Evolutionary conservation across 2,329 filamentous ascomycete species (phyloP).

Genomic region (Aureobasidium leucospermi): DNA sequence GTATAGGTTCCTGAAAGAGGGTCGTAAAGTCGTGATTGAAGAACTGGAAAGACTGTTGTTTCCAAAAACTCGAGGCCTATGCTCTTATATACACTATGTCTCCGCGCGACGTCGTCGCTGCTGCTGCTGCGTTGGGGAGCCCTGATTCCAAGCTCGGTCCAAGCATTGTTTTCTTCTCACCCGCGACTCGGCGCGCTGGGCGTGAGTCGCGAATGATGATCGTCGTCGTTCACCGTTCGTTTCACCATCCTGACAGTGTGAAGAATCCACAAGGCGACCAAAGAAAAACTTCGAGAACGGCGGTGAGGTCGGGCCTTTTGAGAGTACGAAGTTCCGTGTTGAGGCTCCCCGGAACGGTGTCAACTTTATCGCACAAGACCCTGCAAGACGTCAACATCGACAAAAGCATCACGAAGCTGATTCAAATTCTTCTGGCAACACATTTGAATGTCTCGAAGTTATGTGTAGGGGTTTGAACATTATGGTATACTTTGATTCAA

Average conservation of each 20-base stretch:
- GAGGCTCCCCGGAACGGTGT: not conserved
- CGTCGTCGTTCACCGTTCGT: conserved; percentile 6
- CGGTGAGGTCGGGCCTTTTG: conserved; percentile 11
- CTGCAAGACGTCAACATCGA: not conserved
- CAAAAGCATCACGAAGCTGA: not conserved
- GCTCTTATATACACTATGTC: not conserved
- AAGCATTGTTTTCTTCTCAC: not conserved
- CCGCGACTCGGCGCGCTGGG: conserved; percentile 7
- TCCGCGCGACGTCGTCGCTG: not conserved
- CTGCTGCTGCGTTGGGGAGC: not conserved
- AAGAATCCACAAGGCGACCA: not conserved
- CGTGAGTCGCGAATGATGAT: not conserved
- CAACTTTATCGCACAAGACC: not conserved
- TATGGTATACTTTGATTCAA: not conserved
- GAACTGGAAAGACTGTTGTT: not conserved
- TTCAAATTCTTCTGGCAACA: not conserved
- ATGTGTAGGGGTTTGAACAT: not conserved
- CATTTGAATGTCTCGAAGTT: not conserved
- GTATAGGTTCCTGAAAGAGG: not conserved
- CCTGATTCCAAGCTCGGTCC: conserved; percentile 2
- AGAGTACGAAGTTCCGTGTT: not conserved
- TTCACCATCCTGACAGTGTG: not conserved
- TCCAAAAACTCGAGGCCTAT: not conserved
- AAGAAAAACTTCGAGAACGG: not conserved
- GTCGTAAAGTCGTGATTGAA: not conserved